A percentile compares a stretch with the other conserved stretches of the same genome.
Conservation (phyloP, 495 filamentous ascomycete species). For the Cercophora sp. region DNA sequence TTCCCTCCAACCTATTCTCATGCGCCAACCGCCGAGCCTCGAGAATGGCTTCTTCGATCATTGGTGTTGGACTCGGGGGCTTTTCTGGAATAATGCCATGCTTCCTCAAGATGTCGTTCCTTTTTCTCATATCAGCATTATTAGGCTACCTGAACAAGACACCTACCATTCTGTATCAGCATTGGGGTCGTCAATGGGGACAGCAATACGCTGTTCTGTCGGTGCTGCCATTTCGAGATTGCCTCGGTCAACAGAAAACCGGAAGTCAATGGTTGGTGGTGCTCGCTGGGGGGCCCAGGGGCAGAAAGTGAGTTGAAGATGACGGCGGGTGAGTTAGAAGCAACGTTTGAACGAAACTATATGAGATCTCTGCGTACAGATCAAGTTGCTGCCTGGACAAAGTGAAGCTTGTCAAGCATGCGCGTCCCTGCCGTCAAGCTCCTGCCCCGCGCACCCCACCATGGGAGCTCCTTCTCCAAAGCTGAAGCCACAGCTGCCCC, state of each 20-base stretch:
- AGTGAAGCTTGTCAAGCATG: neutral
- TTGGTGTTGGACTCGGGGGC: conserved; percentile 85
- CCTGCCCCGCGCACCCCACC: conserved; percentile 8
- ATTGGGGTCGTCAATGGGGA: conserved; percentile 91
- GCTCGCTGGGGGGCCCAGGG: too few species aligned
- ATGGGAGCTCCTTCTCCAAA: conserved; percentile 9
- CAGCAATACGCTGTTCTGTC: conserved; percentile 59
- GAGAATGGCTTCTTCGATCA: conserved; percentile 91
- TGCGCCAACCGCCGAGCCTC: conserved; percentile 76
- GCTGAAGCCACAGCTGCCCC: conserved; percentile 3
- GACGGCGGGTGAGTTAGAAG: too few species aligned
- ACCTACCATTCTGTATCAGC: conserved; percentile 95
- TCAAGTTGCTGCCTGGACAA: neutral
- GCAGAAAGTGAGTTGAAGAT: too few species aligned
- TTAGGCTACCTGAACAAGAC: neutral
- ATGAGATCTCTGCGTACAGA: too few species aligned
- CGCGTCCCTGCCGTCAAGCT: neutral
- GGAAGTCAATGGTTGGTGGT: too few species aligned
- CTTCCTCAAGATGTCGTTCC: conserved; percentile 98
- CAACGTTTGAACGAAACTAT: too few species aligned
- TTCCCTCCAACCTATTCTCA: conserved; percentile 87
- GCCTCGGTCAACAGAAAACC: too few species aligned
- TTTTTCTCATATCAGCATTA: conserved; percentile 33
- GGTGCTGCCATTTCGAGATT: conserved; percentile 66
- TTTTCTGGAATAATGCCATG: conserved; percentile 96